A percentile compares a stretch with the other conserved stretches of the same genome.
Evolutionary conservation across 768 basidiomycete genomes (phyloP).

Genomic region (Clitopilus hobsonii): DNA sequence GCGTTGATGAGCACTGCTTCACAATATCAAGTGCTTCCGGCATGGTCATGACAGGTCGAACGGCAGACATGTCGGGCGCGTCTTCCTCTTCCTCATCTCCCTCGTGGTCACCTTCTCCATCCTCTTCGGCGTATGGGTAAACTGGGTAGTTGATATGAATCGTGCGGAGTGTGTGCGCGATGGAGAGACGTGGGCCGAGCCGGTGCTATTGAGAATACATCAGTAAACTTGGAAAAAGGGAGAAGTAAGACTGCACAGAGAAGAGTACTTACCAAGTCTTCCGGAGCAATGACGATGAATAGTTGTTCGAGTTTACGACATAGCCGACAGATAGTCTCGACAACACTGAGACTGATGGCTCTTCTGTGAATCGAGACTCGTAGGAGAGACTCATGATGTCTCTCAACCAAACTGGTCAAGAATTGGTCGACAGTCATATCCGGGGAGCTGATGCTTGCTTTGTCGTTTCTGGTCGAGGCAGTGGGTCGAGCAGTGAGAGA

Average conservation of each 20-base stretch:
- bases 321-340: conserved; percentile 49
- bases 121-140: conserved; percentile 19
- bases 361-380: conserved; percentile 65
- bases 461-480: not conserved
- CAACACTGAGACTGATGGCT: conserved; percentile 42
- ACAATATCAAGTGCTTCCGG: conserved; percentile 41
- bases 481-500: conserved; percentile 1
- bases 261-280: conserved; percentile 34
- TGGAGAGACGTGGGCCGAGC: conserved; percentile 36
- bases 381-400: conserved; percentile 47
- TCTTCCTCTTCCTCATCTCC: not conserved
- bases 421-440: conserved; percentile 24
- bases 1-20: conserved; percentile 41
- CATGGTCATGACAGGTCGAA: conserved; percentile 23
- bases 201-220: conserved; percentile 23
- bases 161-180: conserved; percentile 42
- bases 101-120: not conserved
- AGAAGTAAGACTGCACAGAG: not conserved
- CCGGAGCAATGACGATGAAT: conserved; percentile 52
- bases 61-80: not conserved
- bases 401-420: conserved; percentile 42
- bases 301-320: conserved; percentile 57
- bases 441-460: not conserved
- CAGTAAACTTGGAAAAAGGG: not conserved
- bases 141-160: conserved; percentile 58